A percentile compares a stretch with the other conserved stretches of the same genome.
These are phyloP conservation scores for Penicillium italicum DNA, from an alignment of 2,329 filamentous ascomycete genomes.

Conservation along the genomic window DNA sequence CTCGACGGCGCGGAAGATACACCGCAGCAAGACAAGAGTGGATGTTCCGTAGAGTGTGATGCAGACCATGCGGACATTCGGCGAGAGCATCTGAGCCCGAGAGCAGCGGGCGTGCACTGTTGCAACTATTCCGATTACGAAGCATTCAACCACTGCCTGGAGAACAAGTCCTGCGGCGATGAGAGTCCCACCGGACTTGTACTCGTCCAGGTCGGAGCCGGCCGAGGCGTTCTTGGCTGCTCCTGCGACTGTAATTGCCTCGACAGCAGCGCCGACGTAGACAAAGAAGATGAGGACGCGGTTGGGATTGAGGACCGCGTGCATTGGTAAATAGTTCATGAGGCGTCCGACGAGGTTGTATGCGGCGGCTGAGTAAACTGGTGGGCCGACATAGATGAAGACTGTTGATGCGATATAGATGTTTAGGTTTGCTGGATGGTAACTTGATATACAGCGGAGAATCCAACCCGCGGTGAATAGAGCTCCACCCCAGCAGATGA, in stretches of 20 bases:
- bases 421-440: constrained; percentile 25
- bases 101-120: constrained; percentile 24
- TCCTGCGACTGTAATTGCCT: constrained; percentile 33
- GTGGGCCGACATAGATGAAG: constrained; percentile 35
- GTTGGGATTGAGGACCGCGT: constrained; percentile 36
- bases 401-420: constrained; percentile 37
- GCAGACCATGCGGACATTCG: constrained; percentile 32
- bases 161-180: constrained; percentile 30
- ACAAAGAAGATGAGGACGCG: constrained; percentile 37
- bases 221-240: constrained; percentile 25
- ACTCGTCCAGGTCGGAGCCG: constrained; percentile 12
- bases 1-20: constrained; percentile 37
- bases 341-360: constrained; percentile 39
- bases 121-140: constrained; percentile 27
- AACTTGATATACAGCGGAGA: constrained; percentile 30
- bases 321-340: constrained; percentile 40
- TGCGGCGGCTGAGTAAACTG: constrained; percentile 38
- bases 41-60: constrained; percentile 38
- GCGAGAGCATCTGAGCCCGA: constrained; percentile 23
- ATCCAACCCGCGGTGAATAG: constrained; percentile 41
- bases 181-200: constrained; percentile 26
- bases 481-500: constrained; percentile 34
- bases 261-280: constrained; percentile 35
- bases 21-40: constrained; percentile 33
- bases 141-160: constrained; percentile 32